A percentile compares a stretch with the other conserved stretches of the same genome.
Evolutionary conservation across 2,329 filamentous ascomycete species (phyloP).

Genomic region (Fusarium staphyleae): DNA sequence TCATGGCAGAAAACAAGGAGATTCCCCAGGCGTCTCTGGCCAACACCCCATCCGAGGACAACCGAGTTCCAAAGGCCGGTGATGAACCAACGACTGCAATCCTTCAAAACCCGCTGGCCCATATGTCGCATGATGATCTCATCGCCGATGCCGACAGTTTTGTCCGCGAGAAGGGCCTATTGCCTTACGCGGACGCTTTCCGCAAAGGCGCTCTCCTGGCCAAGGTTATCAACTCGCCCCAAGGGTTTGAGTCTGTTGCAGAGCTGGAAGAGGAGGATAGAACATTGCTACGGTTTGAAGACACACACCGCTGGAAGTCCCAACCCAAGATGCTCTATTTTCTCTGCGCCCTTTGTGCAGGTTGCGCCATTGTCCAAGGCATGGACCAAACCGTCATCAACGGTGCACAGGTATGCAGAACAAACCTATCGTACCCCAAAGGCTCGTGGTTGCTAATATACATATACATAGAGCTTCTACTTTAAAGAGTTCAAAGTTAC

Average conservation of each 20-base stretch:
- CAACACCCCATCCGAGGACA: not conserved
- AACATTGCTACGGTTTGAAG: conserved; percentile 46
- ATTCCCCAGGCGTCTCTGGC: not conserved
- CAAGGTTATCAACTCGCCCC: conserved; percentile 38
- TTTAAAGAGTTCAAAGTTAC: conserved; percentile 46
- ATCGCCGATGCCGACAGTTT: conserved; percentile 29
- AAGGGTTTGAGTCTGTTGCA: conserved; percentile 38
- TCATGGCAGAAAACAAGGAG: not conserved
- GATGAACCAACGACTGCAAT: conserved; percentile 9
- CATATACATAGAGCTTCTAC: conserved; percentile 49
- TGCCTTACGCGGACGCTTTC: conserved; percentile 52
- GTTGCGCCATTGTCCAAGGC: conserved; percentile 62
- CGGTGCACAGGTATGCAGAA: conserved; percentile 52
- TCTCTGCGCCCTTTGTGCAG: conserved; percentile 59
- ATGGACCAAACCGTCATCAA: conserved; percentile 71
- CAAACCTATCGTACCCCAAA: too few species aligned
- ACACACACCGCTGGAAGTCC: conserved; percentile 63
- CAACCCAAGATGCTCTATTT: conserved; percentile 53
- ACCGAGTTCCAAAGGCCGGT: not conserved
- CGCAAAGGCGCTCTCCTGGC: conserved; percentile 48
- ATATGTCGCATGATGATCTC: conserved; percentile 28
- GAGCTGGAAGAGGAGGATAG: conserved; percentile 49
- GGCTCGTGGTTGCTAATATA: too few species aligned
- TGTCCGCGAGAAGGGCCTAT: conserved; percentile 49
- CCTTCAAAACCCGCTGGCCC: conserved; percentile 33